Base-by-base conservation (phyloP, 148 eudicot species). In the Silene latifolia region DNA sequence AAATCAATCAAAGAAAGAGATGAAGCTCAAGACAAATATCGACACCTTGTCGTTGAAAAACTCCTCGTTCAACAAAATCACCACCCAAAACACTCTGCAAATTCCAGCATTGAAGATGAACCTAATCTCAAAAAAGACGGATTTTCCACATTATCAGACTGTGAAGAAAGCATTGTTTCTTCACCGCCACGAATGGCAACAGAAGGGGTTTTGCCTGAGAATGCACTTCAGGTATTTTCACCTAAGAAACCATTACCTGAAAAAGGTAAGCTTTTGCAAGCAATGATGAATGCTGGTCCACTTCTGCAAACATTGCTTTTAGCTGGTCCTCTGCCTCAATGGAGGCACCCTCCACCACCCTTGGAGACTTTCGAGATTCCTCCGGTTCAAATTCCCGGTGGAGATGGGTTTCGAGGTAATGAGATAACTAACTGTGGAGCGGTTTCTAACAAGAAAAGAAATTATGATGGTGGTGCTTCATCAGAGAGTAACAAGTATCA, bases 221-320 rank as follows among this genome's bases (percentile, higher is more conserved):
- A 8, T 35, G 77, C 81, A 7, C 53, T 79, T 9, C 53, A 64
- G 54, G 63, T 79, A 25, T 24, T 79, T n/a, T 67, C 81, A 9
- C n/a, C 57, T 46, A 77, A 79, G 60, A 84, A 76, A 51, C 79
- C 88, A 7, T 69, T 92, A 72, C 98, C 98, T 3, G 91, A 89
- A 78, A 91, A 90, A 56, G 98, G 98, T 57, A 87, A 84, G 76
- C 83, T 93, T 12, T 76, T 93, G 78, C 80, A 93, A 42, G 93
- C 98, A 20, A 93, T 93, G 69, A 88, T 93, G 86, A 86, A 88
- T 54, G 93, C 98, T 5, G 98, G 98, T 19, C 98, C 98, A 24
- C 85, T 93, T 1, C 90, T 93, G 0, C 92, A 93, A 78, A 90
- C 88, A n/a, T 79, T 93, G 23, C 82, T 93, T 0, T 78, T 93